phyloP scores from a whole-genome alignment of 1,139 yeast genomes.

The Scheffersomyces cryptocercus region DNA sequence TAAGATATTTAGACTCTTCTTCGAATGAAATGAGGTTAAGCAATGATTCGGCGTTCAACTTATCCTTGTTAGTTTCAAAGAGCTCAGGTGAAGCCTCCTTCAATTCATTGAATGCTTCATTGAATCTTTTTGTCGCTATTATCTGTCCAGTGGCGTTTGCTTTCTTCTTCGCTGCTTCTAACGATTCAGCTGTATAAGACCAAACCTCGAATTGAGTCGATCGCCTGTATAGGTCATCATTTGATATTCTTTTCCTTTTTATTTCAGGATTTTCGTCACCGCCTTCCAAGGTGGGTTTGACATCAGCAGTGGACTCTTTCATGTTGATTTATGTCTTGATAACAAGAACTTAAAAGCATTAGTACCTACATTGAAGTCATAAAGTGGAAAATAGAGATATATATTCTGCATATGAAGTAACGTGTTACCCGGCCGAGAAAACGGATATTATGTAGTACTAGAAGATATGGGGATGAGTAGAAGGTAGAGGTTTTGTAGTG shows the following conservation, averaged over 20 bases:
- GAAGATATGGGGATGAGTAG: no score
- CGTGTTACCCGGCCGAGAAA: no score
- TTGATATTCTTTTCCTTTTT: conserved; percentile 26
- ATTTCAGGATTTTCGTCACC: not conserved
- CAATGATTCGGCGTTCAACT: conserved; percentile 29
- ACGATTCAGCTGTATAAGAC: conserved; percentile 70
- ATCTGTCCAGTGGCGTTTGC: conserved; percentile 54
- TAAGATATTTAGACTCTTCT: conserved; percentile 70
- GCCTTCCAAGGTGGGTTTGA: not conserved
- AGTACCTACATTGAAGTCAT: no score
- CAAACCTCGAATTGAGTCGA: conserved; percentile 83
- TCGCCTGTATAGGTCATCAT: conserved; percentile 84
- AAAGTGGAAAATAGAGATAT: no score
- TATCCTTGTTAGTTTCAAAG: conserved; percentile 31
- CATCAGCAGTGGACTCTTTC: conserved; percentile 2
- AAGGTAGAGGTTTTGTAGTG: no score
- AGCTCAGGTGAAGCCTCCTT: conserved; percentile 31
- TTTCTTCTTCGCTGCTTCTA: conserved; percentile 46
- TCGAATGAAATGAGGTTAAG: conserved; percentile 55
- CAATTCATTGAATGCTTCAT: conserved; percentile 23
- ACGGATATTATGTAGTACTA: no score
- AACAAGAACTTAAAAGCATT: no score
- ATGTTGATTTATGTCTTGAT: not conserved
- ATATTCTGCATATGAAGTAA: no score
- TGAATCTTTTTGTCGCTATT: conserved; percentile 40